Evolutionary conservation across 2,329 filamentous ascomycete genomes (phyloP).

Genomic region (Apiospora marii): DNA sequence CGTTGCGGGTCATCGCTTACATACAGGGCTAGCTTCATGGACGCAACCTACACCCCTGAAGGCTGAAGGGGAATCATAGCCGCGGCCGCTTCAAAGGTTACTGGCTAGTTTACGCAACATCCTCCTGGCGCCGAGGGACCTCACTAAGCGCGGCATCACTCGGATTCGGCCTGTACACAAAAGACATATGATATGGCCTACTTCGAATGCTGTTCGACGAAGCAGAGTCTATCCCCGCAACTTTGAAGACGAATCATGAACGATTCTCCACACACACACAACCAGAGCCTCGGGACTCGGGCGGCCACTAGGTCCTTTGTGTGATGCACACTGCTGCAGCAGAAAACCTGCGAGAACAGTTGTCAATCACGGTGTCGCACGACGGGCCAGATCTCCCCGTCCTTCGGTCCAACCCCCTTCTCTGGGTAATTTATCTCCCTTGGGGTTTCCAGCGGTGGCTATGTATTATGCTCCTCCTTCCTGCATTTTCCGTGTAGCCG

Average conservation of each 20-base stretch:
- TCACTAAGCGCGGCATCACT: not conserved
- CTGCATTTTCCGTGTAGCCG: not conserved
- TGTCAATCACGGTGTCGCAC: not conserved
- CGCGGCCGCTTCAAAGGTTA: not conserved
- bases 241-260: not conserved
- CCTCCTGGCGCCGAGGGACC: not conserved
- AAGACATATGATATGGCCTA: not conserved
- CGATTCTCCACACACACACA: constrained; percentile 7
- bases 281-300: not conserved
- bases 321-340: not conserved
- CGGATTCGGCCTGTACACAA: not conserved
- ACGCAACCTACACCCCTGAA: not conserved
- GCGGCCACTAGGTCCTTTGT: not conserved
- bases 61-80: not conserved
- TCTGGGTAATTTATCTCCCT: not conserved
- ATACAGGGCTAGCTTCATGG: not conserved
- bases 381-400: not conserved
- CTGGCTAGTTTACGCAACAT: not conserved
- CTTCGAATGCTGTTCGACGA: not conserved
- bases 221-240: not conserved
- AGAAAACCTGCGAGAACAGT: constrained; percentile 7
- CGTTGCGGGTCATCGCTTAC: not conserved
- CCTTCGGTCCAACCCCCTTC: not conserved
- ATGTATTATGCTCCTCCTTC: not conserved
- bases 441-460: not conserved